phyloP scores from a whole-genome alignment of 345 rosid species.

The Corymbia maculata region DNA sequence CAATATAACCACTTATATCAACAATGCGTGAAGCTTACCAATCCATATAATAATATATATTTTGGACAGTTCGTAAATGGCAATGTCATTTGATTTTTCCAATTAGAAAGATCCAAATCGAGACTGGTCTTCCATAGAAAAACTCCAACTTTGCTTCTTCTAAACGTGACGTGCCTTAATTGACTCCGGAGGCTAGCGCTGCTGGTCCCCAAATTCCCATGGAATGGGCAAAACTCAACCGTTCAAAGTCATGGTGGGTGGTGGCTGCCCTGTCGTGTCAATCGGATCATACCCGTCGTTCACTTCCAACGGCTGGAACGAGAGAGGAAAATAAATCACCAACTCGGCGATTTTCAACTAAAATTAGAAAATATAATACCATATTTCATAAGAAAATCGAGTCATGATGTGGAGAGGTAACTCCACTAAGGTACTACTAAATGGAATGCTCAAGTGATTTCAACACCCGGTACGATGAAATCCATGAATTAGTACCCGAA shows the following conservation, averaged over 20 bases:
- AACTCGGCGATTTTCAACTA: background rate
- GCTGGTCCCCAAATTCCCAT: background rate
- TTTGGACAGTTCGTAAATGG: background rate
- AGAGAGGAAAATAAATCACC: background rate
- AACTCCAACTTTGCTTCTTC: background rate
- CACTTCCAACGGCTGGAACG: background rate
- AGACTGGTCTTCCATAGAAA: background rate
- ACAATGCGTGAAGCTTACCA: background rate
- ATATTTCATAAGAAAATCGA: background rate
- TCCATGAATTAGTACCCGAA: background rate
- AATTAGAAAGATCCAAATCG: background rate
- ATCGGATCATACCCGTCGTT: background rate
- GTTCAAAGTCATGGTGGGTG: background rate
- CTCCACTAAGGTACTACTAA: rapidly evolving
- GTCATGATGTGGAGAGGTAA: background rate
- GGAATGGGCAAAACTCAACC: background rate
- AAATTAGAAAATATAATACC: background rate
- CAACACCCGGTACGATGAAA: background rate
- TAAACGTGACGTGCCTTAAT: background rate
- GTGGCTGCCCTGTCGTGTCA: background rate
- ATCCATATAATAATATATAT: background rate
- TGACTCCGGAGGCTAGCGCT: background rate
- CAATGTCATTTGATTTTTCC: background rate
- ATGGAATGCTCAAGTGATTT: background rate
- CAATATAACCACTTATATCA: background rate